Conservation (phyloP, 2,329 filamentous ascomycete genomes). For the Penicillium occitanis region DNA sequence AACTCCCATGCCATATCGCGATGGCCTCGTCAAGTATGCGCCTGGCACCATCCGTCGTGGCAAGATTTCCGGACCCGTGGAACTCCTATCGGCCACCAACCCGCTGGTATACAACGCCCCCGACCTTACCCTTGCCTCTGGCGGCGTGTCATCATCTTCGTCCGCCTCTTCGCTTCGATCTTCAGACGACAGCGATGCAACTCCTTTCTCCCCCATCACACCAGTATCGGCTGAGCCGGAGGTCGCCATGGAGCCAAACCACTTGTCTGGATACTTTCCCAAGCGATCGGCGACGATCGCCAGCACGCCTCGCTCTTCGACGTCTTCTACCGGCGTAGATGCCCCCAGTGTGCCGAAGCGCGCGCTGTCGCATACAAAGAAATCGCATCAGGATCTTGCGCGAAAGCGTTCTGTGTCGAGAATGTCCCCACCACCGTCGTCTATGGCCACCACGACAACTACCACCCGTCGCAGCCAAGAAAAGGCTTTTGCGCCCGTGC, state of each 20-base stretch:
- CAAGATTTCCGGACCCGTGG: slow-evolving; percentile 78
- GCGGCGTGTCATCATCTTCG: slow-evolving; percentile 44
- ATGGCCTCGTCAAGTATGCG: slow-evolving; percentile 46
- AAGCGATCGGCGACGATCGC: slow-evolving; percentile 68
- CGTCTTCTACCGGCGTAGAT: slow-evolving; percentile 48
- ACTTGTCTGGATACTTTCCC: slow-evolving; percentile 62
- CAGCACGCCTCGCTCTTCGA: slow-evolving; percentile 51
- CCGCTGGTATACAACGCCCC: slow-evolving; percentile 94
- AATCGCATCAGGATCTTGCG: slow-evolving; percentile 73
- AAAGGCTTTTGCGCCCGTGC: slow-evolving; percentile 39
- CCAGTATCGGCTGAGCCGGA: slow-evolving; percentile 43
- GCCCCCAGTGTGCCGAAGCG: slow-evolving; percentile 73
- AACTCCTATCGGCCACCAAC: slow-evolving; percentile 91
- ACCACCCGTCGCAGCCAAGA: slow-evolving; percentile 33
- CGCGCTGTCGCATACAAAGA: slow-evolving; percentile 84
- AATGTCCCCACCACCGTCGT: slow-evolving; percentile 43
- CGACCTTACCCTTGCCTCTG: slow-evolving; percentile 66
- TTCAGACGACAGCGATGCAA: slow-evolving; percentile 69
- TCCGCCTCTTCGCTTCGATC: slow-evolving; percentile 59
- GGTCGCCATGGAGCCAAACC: slow-evolving; percentile 51
- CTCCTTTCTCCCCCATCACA: slow-evolving; percentile 49
- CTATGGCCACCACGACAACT: slow-evolving; percentile 33
- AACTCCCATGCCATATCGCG: slow-evolving; percentile 45
- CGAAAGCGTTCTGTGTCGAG: slow-evolving; percentile 65
- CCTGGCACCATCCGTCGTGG: slow-evolving; percentile 48